Evolutionary conservation across 148 eudicot species (phyloP).

Genomic region (Rhododendron williamsianum): DNA sequence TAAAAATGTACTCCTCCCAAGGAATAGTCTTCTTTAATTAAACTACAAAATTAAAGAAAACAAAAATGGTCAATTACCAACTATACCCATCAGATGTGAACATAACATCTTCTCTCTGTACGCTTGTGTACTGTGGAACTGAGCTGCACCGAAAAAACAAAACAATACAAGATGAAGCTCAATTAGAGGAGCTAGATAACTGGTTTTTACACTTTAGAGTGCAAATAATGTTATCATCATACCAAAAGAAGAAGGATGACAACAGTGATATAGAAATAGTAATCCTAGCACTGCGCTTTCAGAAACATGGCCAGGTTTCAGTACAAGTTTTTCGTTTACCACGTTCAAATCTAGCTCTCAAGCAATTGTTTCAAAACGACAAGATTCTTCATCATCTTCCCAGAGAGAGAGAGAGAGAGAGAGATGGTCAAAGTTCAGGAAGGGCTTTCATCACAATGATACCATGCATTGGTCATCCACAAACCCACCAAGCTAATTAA

Average conservation of each 20-base stretch:
- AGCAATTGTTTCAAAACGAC: neutral
- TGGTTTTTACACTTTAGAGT: neutral
- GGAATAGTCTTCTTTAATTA: conserved; percentile 5
- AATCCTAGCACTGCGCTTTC: neutral
- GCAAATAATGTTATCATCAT: neutral
- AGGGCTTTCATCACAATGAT: conserved; percentile 1
- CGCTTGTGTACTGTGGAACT: conserved; percentile 14
- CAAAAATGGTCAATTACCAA: neutral
- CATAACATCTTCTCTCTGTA: conserved; percentile 7
- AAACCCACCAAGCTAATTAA: neutral
- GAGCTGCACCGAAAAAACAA: conserved; percentile 15
- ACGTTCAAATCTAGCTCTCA: neutral
- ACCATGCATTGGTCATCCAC: conserved; percentile 1
- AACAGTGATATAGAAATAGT: neutral
- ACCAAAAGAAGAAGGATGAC: neutral
- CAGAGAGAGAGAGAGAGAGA: neutral
- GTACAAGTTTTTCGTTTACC: neutral
- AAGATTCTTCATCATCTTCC: neutral
- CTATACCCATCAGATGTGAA: neutral
- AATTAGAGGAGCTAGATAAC: neutral
- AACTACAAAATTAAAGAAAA: neutral
- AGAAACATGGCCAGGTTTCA: neutral
- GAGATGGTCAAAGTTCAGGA: neutral
- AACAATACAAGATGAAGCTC: neutral
- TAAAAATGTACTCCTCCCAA: conserved; percentile 11